These are phyloP conservation scores for Chenopodium quinoa DNA, from an alignment of 148 eudicot genomes.

Conservation along the genomic window DNA sequence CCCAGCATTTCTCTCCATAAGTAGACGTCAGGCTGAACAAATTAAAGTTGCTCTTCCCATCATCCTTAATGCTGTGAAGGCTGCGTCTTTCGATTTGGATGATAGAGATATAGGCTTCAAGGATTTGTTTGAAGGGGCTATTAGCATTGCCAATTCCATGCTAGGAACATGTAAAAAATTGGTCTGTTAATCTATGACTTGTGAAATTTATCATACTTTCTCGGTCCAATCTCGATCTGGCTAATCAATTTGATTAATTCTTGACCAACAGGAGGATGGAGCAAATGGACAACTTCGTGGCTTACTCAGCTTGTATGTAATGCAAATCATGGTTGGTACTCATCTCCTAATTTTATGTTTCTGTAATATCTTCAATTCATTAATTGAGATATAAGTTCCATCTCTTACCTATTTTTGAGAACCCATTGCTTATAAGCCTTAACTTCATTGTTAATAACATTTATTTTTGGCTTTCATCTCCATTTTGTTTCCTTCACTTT, in stretches of 20 bases:
- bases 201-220: not conserved
- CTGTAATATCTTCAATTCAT: slow-evolving; percentile 11
- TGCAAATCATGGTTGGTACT: slow-evolving; percentile 67
- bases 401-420: not conserved
- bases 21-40: slow-evolving; percentile 77
- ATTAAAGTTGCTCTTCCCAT: slow-evolving; percentile 69
- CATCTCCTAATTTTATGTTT: slow-evolving; percentile 12
- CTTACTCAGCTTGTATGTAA: slow-evolving; percentile 65
- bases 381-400: not conserved
- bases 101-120: slow-evolving; percentile 44
- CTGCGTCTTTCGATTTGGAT: slow-evolving; percentile 45
- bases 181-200: slow-evolving; percentile 47
- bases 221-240: slow-evolving; percentile 13
- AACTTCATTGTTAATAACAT: not conserved
- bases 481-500: not conserved
- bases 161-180: slow-evolving; percentile 53
- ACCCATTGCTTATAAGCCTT: not conserved
- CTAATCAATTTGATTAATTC: slow-evolving; percentile 12
- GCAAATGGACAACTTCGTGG: slow-evolving; percentile 52
- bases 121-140: slow-evolving; percentile 54
- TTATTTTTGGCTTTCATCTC: not conserved
- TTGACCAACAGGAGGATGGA: slow-evolving; percentile 53
- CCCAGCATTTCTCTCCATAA: slow-evolving; percentile 55
- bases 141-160: slow-evolving; percentile 57
- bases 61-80: slow-evolving; percentile 55